Evolutionary conservation across 179 eudicot species (phyloP).

Genomic region (Nepenthes alata): DNA sequence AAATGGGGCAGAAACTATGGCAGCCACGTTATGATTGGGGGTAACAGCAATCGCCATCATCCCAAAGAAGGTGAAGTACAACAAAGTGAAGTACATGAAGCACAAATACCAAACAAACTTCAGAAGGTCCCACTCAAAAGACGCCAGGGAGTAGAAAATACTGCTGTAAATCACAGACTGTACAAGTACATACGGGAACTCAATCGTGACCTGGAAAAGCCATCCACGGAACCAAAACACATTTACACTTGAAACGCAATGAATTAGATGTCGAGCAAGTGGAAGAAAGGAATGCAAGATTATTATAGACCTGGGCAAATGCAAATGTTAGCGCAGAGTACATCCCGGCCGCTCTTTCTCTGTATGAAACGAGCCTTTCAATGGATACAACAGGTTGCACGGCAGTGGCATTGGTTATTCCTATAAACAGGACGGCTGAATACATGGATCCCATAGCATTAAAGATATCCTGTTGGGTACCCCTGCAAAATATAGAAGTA

Average conservation of each 20-base stretch:
- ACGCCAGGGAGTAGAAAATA: constrained; percentile 74
- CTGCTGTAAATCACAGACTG: constrained; percentile 66
- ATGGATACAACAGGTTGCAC: constrained; percentile 81
- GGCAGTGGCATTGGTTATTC: constrained; percentile 78
- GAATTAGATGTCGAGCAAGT: background rate
- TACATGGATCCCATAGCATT: constrained; percentile 98
- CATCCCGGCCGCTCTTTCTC: constrained; percentile 95
- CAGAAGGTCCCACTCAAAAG: constrained; percentile 48
- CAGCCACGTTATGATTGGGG: constrained; percentile 74
- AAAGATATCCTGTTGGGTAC: constrained; percentile 69
- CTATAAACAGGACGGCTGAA: constrained; percentile 79
- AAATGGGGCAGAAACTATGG: constrained; percentile 72
- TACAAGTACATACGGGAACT: constrained; percentile 74
- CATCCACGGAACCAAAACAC: background rate
- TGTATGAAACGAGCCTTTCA: constrained; percentile 70
- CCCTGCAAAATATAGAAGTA: constrained; percentile 26
- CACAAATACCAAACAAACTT: constrained; percentile 63
- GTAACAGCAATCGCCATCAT: constrained; percentile 82
- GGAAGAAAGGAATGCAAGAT: background rate
- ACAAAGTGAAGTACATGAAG: constrained; percentile 74
- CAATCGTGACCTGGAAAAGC: constrained; percentile 52
- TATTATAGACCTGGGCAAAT: constrained; percentile 56
- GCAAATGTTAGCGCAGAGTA: constrained; percentile 87
- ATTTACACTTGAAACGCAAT: too few relatives aligned
- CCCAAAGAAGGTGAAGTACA: constrained; percentile 87